These are phyloP conservation scores for Xylaria castorea DNA, from an alignment of 495 filamentous ascomycete genomes.

Conservation along the genomic window DNA sequence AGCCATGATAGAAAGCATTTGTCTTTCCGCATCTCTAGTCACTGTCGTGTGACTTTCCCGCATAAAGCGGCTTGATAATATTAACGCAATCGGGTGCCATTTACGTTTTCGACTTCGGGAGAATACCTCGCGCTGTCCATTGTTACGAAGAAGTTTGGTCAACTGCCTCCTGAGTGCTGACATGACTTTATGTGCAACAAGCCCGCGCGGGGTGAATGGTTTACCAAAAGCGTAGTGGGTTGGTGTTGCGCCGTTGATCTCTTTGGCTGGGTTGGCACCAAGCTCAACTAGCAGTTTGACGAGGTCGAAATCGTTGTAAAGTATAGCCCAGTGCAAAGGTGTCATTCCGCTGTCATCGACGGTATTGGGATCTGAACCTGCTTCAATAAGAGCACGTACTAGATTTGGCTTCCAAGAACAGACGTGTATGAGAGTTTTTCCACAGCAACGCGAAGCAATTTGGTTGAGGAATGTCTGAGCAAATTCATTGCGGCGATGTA, in stretches of 20 bases:
- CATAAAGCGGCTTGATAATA: neutral
- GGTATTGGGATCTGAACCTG: neutral
- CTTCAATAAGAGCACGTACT: neutral
- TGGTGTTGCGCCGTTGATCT: neutral
- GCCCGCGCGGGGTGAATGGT: neutral
- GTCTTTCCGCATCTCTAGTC: neutral
- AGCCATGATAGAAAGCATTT: neutral
- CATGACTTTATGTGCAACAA: neutral
- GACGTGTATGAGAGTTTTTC: neutral
- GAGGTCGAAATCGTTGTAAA: neutral
- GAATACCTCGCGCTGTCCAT: neutral
- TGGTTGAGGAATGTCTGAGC: neutral
- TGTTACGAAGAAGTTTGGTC: neutral
- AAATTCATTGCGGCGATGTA: conserved; percentile 2
- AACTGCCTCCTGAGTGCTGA: neutral
- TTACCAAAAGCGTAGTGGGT: conserved; percentile 10
- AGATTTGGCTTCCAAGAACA: neutral
- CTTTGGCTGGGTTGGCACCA: neutral
- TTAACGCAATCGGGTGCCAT: neutral
- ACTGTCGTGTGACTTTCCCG: neutral
- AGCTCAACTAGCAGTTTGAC: conserved; percentile 1
- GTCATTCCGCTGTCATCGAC: neutral
- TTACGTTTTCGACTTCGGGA: neutral
- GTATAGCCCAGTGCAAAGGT: neutral
- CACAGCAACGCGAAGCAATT: neutral